These are phyloP conservation scores for Kwoniella mangroviensis DNA, from an alignment of 768 basidiomycete genomes.

Conservation along the genomic window DNA sequence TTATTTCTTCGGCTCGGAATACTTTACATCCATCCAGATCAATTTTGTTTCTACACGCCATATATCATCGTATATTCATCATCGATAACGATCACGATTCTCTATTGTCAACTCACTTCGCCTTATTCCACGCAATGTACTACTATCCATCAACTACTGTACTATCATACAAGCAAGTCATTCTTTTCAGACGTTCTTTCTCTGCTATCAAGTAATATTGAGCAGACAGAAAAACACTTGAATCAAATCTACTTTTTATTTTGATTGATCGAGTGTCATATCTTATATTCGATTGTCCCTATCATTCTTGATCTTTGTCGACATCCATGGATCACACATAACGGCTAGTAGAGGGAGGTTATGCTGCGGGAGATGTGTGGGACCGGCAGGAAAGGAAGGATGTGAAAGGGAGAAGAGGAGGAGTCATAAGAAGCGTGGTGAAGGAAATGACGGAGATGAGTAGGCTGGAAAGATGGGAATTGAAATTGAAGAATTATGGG, in stretches of 20 bases:
- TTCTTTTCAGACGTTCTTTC: not conserved
- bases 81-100: no score
- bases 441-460: not conserved
- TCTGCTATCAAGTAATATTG: not conserved
- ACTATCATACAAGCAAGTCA: not conserved
- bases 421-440: not conserved
- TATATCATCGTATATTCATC: no score
- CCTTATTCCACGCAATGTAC: no score
- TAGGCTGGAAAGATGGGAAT: not conserved
- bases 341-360: no score
- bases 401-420: not conserved
- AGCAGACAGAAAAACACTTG: not conserved
- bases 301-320: slow-evolving; percentile 5
- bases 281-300: not conserved
- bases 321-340: not conserved
- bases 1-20: no score
- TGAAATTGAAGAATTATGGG: not conserved
- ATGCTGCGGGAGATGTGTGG: no score
- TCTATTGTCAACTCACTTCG: no score
- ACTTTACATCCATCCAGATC: no score
- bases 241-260: slow-evolving; percentile 14
- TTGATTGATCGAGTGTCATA: slow-evolving; percentile 2
- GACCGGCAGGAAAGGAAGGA: not conserved
- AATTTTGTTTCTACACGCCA: no score
- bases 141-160: no score